These are phyloP conservation scores for Pugionium cornutum DNA, from an alignment of 345 rosid genomes.

Conservation along the genomic window DNA sequence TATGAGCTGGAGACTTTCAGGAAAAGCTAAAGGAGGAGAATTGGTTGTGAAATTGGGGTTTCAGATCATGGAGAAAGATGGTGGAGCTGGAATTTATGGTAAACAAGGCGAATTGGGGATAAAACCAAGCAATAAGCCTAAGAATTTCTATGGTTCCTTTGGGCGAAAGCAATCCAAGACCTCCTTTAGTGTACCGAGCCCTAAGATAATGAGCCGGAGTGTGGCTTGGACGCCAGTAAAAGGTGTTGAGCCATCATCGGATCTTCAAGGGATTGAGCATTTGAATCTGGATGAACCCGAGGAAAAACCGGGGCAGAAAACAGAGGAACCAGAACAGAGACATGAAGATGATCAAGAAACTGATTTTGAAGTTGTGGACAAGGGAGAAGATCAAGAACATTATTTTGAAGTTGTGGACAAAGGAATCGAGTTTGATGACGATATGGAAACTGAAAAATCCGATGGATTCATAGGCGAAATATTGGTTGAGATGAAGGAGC, in stretches of 20 bases:
- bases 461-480: slow-evolving; percentile 48
- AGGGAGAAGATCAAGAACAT: slow-evolving; percentile 54
- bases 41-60: slow-evolving; percentile 73
- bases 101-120: slow-evolving; percentile 57
- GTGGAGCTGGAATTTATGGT: slow-evolving; percentile 79
- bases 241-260: slow-evolving; percentile 41
- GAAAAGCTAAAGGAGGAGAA: slow-evolving; percentile 96
- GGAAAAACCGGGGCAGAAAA: slow-evolving; percentile 45
- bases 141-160: slow-evolving; percentile 50
- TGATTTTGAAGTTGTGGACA: slow-evolving; percentile 81
- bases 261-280: slow-evolving; percentile 79
- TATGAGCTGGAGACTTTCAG: slow-evolving; percentile 61
- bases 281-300: slow-evolving; percentile 84
- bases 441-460: slow-evolving; percentile 48
- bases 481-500: slow-evolving; percentile 63
- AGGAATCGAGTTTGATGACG: slow-evolving; percentile 80
- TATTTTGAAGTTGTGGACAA: slow-evolving; percentile 88
- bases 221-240: slow-evolving; percentile 68
- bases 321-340: slow-evolving; percentile 55
- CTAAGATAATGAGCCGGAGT: slow-evolving; percentile 61
- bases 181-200: slow-evolving; percentile 89
- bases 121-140: slow-evolving; percentile 46
- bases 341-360: slow-evolving; percentile 70
- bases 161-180: slow-evolving; percentile 79
- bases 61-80: slow-evolving; percentile 95